phyloP scores from a whole-genome alignment of 192 early-diverging fungal genomes.

The Lobosporangium transversale region DNA sequence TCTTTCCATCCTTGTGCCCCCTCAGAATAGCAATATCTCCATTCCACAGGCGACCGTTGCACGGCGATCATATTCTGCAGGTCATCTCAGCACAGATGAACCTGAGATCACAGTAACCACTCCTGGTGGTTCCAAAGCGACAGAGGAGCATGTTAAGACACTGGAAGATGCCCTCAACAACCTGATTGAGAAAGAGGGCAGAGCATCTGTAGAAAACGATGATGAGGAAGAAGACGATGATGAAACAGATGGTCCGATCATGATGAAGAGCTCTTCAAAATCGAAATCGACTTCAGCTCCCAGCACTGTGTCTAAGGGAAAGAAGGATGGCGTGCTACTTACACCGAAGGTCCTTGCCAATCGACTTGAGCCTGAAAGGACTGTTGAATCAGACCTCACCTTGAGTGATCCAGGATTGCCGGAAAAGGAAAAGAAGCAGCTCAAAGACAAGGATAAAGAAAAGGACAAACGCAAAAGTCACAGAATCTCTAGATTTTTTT shows the following conservation, averaged over 20 bases:
- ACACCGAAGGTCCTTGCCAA: slow-evolving; percentile 37
- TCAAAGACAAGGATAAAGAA: slow-evolving; percentile 7
- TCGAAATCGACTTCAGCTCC: slow-evolving; percentile 5
- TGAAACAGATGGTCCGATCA: slow-evolving; percentile 19
- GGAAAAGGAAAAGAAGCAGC: slow-evolving; percentile 10
- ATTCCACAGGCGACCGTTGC: background rate
- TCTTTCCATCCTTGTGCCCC: slow-evolving; percentile 21
- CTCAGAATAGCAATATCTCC: background rate
- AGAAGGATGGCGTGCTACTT: slow-evolving; percentile 18
- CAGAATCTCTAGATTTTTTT: slow-evolving; percentile 34
- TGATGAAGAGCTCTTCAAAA: slow-evolving; percentile 17
- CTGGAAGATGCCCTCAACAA: slow-evolving; percentile 29
- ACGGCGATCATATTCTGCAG: slow-evolving; percentile 41
- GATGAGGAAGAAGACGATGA: slow-evolving; percentile 18
- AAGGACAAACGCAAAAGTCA: slow-evolving; percentile 18
- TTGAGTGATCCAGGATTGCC: background rate
- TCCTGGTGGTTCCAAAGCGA: slow-evolving; percentile 39
- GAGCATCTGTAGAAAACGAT: slow-evolving; percentile 2
- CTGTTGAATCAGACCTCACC: slow-evolving; percentile 12
- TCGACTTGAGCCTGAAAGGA: slow-evolving; percentile 15
- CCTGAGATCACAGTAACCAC: slow-evolving; percentile 44
- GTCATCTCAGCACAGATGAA: slow-evolving; percentile 25
- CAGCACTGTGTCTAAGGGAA: background rate
- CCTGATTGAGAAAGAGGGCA: slow-evolving; percentile 27
- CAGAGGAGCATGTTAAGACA: slow-evolving; percentile 40